Evolutionary conservation across 2,329 filamentous ascomycete genomes (phyloP).

Genomic region (Helminthosporium solani): DNA sequence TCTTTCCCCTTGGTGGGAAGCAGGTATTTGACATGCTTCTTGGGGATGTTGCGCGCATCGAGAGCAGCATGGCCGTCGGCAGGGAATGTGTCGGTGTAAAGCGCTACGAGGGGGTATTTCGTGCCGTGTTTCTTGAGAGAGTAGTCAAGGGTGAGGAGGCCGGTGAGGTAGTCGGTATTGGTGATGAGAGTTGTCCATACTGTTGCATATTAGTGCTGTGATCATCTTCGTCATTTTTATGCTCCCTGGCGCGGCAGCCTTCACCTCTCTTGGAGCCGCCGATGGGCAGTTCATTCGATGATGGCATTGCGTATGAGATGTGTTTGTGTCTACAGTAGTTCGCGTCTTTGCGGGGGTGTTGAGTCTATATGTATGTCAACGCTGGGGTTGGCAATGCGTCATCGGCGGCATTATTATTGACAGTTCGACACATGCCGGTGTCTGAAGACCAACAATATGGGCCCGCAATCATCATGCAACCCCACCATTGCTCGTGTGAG

Average conservation of each 20-base stretch:
- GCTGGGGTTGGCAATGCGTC: neutral
- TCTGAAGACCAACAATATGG: neutral
- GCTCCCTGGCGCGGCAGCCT: constrained; percentile 3
- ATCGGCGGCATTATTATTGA: neutral
- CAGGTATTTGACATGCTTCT: constrained; percentile 70
- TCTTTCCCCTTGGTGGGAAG: constrained; percentile 65
- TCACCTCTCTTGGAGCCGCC: constrained; percentile 43
- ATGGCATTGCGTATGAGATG: constrained; percentile 3
- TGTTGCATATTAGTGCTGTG: constrained; percentile 36
- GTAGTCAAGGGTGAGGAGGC: constrained; percentile 77
- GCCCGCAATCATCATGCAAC: no score
- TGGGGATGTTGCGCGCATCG: constrained; percentile 66
- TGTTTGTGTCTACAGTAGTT: neutral
- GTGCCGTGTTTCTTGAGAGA: constrained; percentile 66
- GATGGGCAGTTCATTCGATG: constrained; percentile 17
- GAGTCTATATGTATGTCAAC: neutral
- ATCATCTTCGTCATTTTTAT: neutral
- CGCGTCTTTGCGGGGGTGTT: neutral
- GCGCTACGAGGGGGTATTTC: constrained; percentile 75
- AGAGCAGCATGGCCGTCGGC: constrained; percentile 67
- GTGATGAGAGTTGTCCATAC: constrained; percentile 90
- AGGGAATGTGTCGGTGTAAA: constrained; percentile 80
- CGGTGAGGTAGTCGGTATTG: constrained; percentile 77
- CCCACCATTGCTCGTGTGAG: neutral
- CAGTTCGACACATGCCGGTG: neutral